Percentiles rank a stretch among this genome's conserved stretches.
Evolutionary conservation across 805 yeast genomes (phyloP).

Genomic region (Cyberlindnera americana): DNA sequence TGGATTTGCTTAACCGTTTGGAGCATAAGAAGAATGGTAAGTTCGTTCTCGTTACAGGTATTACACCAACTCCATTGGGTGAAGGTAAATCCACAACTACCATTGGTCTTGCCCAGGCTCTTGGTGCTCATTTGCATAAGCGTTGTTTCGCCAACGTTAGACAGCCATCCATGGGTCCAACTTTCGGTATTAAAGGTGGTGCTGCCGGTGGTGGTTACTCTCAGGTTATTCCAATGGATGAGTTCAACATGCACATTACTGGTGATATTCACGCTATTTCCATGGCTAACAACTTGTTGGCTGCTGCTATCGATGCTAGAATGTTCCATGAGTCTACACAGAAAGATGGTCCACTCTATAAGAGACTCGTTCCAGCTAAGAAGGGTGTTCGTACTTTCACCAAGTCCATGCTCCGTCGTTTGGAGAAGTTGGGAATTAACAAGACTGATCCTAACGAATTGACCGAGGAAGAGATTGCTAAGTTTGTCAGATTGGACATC

Average conservation of each 20-base stretch:
- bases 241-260: conserved; percentile 79
- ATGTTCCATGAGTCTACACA: conserved; percentile 81
- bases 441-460: conserved; percentile 71
- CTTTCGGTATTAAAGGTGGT: conserved; percentile 89
- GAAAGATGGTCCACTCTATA: conserved; percentile 65
- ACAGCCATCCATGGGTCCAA: conserved; percentile 88
- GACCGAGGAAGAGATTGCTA: conserved; percentile 60
- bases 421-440: conserved; percentile 64
- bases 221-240: conserved; percentile 87
- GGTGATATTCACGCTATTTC: conserved; percentile 86
- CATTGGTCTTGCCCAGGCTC: conserved; percentile 76
- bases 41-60: conserved; percentile 75
- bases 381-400: conserved; percentile 69
- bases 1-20: conserved; percentile 60
- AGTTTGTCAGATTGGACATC: conserved; percentile 67
- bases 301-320: conserved; percentile 85
- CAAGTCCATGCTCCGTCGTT: conserved; percentile 61
- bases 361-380: conserved; percentile 70
- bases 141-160: conserved; percentile 77
- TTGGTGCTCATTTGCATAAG: conserved; percentile 68
- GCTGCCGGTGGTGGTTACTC: conserved; percentile 91
- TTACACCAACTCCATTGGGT: conserved; percentile 83
- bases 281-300: conserved; percentile 74
- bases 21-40: conserved; percentile 59
- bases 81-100: conserved; percentile 86